A percentile compares a stretch with the other conserved stretches of the same genome.
phyloP scores from a whole-genome alignment of 768 basidiomycete species.

The Cyclocybe cylindracea region DNA sequence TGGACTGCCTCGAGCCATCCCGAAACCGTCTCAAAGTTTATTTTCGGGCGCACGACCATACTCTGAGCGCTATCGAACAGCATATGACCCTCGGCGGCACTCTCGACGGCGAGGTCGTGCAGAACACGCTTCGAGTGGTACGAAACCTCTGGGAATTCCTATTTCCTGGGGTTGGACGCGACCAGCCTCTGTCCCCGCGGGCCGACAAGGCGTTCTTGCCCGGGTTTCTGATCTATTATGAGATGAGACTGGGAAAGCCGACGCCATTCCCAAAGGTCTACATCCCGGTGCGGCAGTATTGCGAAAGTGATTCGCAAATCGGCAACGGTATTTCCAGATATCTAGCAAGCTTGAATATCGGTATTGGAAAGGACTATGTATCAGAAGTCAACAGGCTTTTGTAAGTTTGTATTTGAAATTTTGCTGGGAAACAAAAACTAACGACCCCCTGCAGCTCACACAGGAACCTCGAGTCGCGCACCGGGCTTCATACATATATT shows the following conservation, averaged over 20 bases:
- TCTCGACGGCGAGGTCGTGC: conserved; percentile 10
- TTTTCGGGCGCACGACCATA: conserved; percentile 13
- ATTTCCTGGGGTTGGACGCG: conserved; percentile 12
- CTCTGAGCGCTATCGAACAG: conserved; percentile 6
- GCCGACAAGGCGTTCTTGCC: conserved; percentile 4
- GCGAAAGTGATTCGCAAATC: conserved; percentile 14
- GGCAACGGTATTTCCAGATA: conserved; percentile 11
- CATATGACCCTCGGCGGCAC: conserved; percentile 13
- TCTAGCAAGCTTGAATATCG: conserved; percentile 7
- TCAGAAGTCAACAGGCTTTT: conserved; percentile 10
- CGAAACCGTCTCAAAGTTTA: conserved; percentile 17
- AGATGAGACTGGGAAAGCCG: conserved; percentile 9
- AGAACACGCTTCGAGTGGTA: conserved; percentile 10
- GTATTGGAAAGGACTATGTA: conserved; percentile 7
- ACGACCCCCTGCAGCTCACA: conserved; percentile 6
- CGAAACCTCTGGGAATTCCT: conserved; percentile 11
- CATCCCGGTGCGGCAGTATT: conserved; percentile 18
- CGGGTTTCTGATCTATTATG: conserved; percentile 16
- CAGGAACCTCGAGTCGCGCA: conserved; percentile 11
- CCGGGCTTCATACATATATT: conserved; percentile 21
- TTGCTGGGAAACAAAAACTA: not conserved
- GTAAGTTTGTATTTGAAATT: conserved; percentile 5
- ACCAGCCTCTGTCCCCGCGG: conserved; percentile 6
- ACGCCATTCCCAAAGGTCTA: conserved; percentile 16
- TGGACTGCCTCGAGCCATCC: conserved; percentile 13